phyloP scores from a whole-genome alignment of 2,329 filamentous ascomycete species.

The Arthrocladium fulminans region DNA sequence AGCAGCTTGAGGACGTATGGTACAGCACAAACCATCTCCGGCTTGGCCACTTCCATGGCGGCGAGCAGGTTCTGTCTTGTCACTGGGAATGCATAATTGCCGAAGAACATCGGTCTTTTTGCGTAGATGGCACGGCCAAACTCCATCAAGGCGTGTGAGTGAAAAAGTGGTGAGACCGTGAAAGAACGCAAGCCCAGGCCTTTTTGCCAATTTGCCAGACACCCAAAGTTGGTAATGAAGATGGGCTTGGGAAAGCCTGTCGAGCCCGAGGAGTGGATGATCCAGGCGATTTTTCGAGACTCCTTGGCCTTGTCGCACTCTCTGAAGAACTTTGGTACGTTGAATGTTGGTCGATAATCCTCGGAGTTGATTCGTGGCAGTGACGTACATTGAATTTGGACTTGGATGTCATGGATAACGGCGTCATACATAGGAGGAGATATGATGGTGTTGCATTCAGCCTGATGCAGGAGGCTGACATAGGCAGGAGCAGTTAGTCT shows the following conservation, averaged over 20 bases:
- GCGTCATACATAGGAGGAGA: too few species aligned
- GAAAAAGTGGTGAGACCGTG: constrained; percentile 48
- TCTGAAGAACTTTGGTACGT: constrained; percentile 9
- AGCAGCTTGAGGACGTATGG: constrained; percentile 55
- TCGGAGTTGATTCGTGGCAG: constrained; percentile 7
- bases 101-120: constrained; percentile 44
- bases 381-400: constrained; percentile 1
- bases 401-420: too few species aligned
- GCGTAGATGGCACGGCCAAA: constrained; percentile 47
- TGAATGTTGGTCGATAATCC: constrained; percentile 7
- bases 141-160: constrained; percentile 51
- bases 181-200: constrained; percentile 15
- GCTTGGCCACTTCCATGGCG: constrained; percentile 35
- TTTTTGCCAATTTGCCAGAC: constrained; percentile 15
- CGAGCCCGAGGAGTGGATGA: constrained; percentile 42
- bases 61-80: constrained; percentile 42
- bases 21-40: constrained; percentile 52
- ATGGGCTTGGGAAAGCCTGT: constrained; percentile 42
- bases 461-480: constrained; percentile 29
- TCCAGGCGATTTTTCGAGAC: constrained; percentile 29
- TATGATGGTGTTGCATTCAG: constrained; percentile 28
- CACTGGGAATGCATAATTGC: constrained; percentile 48
- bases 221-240: constrained; percentile 31
- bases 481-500: constrained; percentile 46
- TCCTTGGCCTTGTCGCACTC: constrained; percentile 13